phyloP scores from a whole-genome alignment of 2,329 filamentous ascomycete genomes.

The Fusarium acutatum region DNA sequence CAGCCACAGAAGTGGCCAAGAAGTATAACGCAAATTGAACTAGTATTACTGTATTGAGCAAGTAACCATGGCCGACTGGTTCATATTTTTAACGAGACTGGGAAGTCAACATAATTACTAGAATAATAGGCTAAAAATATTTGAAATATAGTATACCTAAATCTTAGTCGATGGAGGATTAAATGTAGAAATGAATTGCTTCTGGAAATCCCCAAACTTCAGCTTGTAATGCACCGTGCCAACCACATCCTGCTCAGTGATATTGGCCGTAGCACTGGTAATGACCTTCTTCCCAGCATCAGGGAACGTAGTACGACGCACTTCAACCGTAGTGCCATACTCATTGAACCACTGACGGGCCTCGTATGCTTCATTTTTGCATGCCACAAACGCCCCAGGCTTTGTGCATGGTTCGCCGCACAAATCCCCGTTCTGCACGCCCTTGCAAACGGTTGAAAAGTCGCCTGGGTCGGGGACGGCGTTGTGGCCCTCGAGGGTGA shows the following conservation, averaged over 20 bases:
- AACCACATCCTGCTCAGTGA: background rate
- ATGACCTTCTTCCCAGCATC: background rate
- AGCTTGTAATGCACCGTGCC: background rate
- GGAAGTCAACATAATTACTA: background rate
- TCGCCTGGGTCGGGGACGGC: background rate
- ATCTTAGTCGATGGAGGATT: background rate
- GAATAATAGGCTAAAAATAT: fast-evolving
- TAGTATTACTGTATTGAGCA: fast-evolving
- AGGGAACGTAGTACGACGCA: background rate
- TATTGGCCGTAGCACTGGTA: background rate
- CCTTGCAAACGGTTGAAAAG: background rate
- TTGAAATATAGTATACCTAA: fast-evolving
- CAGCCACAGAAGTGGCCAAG: background rate
- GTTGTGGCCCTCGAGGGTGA: background rate
- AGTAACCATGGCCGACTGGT: background rate
- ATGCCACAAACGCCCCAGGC: background rate
- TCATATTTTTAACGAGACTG: too few relatives aligned
- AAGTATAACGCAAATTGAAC: background rate
- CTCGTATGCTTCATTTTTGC: background rate
- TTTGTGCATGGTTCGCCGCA: background rate
- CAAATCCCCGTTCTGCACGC: background rate
- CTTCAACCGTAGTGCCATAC: background rate
- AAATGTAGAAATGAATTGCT: background rate
- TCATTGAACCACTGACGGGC: background rate
- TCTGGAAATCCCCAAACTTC: background rate